These are phyloP conservation scores for Salix caprea DNA, from an alignment of 345 rosid genomes.

Conservation along the genomic window DNA sequence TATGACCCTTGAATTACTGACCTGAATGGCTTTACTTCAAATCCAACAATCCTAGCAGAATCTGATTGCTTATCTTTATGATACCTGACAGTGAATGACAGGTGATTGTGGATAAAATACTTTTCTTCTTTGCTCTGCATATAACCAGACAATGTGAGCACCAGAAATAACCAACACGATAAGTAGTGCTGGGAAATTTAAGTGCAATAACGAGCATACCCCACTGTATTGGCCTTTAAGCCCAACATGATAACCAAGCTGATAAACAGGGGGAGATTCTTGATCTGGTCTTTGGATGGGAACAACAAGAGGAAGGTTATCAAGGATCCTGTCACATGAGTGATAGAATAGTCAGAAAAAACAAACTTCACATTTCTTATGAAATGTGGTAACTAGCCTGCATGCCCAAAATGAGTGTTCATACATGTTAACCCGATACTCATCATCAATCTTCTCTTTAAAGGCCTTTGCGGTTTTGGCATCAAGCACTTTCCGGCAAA, in stretches of 20 bases:
- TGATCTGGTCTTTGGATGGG: conserved; percentile 69
- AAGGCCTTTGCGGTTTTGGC: conserved; percentile 61
- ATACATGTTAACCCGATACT: conserved; percentile 92
- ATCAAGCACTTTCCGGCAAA: conserved; percentile 51
- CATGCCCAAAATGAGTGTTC: conserved; percentile 10
- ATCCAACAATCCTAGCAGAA: conserved; percentile 89
- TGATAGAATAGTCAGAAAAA: conserved; percentile 20
- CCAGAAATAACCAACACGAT: not conserved
- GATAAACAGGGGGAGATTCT: conserved; percentile 63
- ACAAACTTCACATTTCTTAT: not conserved
- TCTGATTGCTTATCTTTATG: conserved; percentile 73
- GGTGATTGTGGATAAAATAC: conserved; percentile 85
- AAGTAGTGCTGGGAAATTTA: conserved; percentile 8
- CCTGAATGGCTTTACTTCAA: conserved; percentile 95
- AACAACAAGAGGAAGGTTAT: conserved; percentile 91
- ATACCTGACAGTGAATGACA: conserved; percentile 79
- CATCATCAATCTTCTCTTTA: conserved; percentile 88
- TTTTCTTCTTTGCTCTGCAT: conserved; percentile 80
- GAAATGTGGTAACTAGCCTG: not conserved
- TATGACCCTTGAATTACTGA: conserved; percentile 11
- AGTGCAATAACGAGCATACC: conserved; percentile 40
- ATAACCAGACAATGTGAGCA: conserved; percentile 16
- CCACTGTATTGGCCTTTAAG: conserved; percentile 86
- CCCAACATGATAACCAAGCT: conserved; percentile 89
- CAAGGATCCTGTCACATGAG: conserved; percentile 73